Percentiles rank a stretch among this genome's conserved stretches.
phyloP scores from a whole-genome alignment of 2,329 filamentous ascomycete genomes.

The Calonectria ilicicola region DNA sequence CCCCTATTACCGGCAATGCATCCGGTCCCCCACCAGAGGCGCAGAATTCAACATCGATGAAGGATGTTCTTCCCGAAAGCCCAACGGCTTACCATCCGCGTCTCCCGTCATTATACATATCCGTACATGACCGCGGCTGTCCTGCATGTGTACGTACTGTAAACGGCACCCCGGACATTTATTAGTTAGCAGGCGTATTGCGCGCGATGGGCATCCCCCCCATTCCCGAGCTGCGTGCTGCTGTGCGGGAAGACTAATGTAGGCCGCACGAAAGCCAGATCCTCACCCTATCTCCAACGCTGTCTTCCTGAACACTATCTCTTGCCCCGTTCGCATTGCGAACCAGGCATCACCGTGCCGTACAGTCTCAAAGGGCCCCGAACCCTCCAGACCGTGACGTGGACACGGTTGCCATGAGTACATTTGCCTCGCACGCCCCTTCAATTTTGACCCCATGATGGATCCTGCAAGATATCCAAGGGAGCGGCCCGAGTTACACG shows the following conservation, averaged over 20 bases:
- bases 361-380: neutral
- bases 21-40: slow-evolving; percentile 10
- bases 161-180: slow-evolving; percentile 41
- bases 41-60: neutral
- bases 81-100: slow-evolving; percentile 22
- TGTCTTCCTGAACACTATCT: slow-evolving; percentile 1
- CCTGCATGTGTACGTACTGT: slow-evolving; percentile 38
- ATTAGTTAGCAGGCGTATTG: slow-evolving; percentile 39
- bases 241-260: slow-evolving; percentile 49
- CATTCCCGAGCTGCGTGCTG: slow-evolving; percentile 41
- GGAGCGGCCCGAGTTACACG: slow-evolving; percentile 37
- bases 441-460: slow-evolving; percentile 34
- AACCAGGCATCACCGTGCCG: neutral
- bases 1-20: slow-evolving; percentile 10
- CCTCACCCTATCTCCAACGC: slow-evolving; percentile 29
- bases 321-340: neutral
- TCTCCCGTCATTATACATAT: slow-evolving; percentile 40
- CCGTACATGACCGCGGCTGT: slow-evolving; percentile 37
- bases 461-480: slow-evolving; percentile 43
- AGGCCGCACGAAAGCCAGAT: slow-evolving; percentile 40
- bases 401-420: slow-evolving; percentile 19
- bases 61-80: slow-evolving; percentile 10
- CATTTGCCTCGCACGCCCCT: slow-evolving; percentile 27
- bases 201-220: slow-evolving; percentile 32
- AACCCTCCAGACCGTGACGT: slow-evolving; percentile 9